Percentiles rank a stretch among this genome's conserved stretches.
phyloP scores from a whole-genome alignment of 176 grass and related monocot genomes.

The Dendrocalamus sinicus region DNA sequence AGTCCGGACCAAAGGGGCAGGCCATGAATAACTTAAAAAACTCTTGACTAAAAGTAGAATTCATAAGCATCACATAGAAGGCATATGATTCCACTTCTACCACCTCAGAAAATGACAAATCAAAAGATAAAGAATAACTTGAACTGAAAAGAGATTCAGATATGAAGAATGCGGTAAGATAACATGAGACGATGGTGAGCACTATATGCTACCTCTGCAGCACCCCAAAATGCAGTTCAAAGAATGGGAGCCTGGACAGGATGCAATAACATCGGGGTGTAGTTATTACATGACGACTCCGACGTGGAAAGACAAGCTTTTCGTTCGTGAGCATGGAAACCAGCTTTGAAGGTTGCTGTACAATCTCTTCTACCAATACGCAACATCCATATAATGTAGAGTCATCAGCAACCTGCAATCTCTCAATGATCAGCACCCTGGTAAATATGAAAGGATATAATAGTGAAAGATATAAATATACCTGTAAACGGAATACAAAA shows the following conservation, averaged over 20 bases:
- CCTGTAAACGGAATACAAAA: constrained; percentile 97
- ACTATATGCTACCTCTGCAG: constrained; percentile 74
- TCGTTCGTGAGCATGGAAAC: constrained; percentile 80
- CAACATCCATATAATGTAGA: constrained; percentile 98
- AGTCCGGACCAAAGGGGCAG: not conserved
- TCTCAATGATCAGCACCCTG: constrained; percentile 48
- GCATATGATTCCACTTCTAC: constrained; percentile 12
- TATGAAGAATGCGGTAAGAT: not conserved
- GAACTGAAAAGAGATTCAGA: constrained; percentile 16
- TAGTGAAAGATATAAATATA: constrained; percentile 47
- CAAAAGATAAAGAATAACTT: not conserved
- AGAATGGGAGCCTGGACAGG: constrained; percentile 92
- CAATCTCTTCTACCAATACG: constrained; percentile 91
- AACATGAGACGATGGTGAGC: not conserved
- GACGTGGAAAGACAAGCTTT: constrained; percentile 53
- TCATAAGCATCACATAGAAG: not conserved
- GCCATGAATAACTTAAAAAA: not conserved
- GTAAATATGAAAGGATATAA: constrained; percentile 7
- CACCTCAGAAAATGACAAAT: not conserved
- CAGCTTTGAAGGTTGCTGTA: constrained; percentile 89
- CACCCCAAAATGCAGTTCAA: constrained; percentile 94
- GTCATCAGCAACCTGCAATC: constrained; percentile 81
- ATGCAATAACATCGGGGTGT: constrained; percentile 96
- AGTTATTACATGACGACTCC: constrained; percentile 88
- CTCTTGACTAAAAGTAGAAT: not conserved